A percentile compares a stretch with the other conserved stretches of the same genome.
Evolutionary conservation across 768 basidiomycete species (phyloP).

Genomic region (Dentipellis sp.): DNA sequence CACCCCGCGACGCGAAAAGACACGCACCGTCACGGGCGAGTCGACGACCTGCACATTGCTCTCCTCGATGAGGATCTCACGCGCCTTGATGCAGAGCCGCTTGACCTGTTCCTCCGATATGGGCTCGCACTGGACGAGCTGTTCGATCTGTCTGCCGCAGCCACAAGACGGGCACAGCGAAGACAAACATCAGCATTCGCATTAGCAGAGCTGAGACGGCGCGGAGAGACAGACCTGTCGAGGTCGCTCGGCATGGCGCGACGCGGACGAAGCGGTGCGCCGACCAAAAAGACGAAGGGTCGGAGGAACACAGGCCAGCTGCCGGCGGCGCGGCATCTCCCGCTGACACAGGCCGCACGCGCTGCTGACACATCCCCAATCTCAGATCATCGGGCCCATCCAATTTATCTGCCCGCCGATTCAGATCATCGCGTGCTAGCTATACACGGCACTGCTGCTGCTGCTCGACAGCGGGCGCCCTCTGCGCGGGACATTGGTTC

Average conservation of each 20-base stretch:
- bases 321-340: too few relatives aligned
- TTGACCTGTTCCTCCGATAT: slow-evolving; percentile 97
- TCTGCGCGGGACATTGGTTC: too few relatives aligned
- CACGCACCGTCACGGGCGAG: slow-evolving; percentile 85
- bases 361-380: too few relatives aligned
- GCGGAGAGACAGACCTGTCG: slow-evolving; percentile 4
- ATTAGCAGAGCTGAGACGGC: background rate
- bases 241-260: slow-evolving; percentile 13
- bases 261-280: background rate
- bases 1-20: slow-evolving; percentile 4
- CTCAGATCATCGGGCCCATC: too few relatives aligned
- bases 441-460: too few relatives aligned
- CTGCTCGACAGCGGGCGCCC: too few relatives aligned
- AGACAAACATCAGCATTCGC: background rate
- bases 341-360: too few relatives aligned
- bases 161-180: background rate
- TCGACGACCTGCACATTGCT: slow-evolving; percentile 96
- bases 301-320: too few relatives aligned
- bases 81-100: slow-evolving; percentile 87
- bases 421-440: too few relatives aligned
- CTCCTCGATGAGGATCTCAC: slow-evolving; percentile 95
- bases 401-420: too few relatives aligned
- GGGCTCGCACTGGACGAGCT: slow-evolving; percentile 86
- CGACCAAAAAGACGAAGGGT: too few relatives aligned
- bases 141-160: slow-evolving; percentile 79